These are phyloP conservation scores for Elsinoe ampelina DNA, from an alignment of 2,329 filamentous ascomycete genomes.

Conservation along the genomic window DNA sequence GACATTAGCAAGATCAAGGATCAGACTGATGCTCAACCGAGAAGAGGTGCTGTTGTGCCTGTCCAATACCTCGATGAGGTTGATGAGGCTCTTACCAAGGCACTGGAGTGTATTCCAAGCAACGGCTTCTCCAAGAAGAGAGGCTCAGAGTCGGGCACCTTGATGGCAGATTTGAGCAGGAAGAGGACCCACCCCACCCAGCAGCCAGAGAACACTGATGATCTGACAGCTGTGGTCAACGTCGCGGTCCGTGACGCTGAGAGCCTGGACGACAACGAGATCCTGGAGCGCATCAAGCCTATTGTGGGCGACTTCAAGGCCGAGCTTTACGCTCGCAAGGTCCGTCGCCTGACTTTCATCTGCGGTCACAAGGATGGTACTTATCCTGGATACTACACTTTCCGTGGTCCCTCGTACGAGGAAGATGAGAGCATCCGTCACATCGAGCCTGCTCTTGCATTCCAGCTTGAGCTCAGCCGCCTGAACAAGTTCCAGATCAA, in stretches of 20 bases:
- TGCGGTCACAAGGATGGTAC: constrained; percentile 89
- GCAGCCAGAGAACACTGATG: constrained; percentile 49
- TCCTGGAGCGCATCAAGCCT: constrained; percentile 62
- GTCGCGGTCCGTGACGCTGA: constrained; percentile 85
- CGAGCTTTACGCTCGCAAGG: constrained; percentile 68
- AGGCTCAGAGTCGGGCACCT: constrained; percentile 38
- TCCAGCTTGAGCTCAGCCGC: constrained; percentile 93
- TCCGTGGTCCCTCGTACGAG: constrained; percentile 80
- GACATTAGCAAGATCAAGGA: constrained; percentile 84
- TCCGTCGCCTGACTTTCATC: constrained; percentile 91
- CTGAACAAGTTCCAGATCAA: constrained; percentile 96
- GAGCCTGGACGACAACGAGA: constrained; percentile 70
- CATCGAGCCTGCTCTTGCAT: constrained; percentile 89
- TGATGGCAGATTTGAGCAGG: constrained; percentile 63
- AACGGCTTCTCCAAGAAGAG: constrained; percentile 37
- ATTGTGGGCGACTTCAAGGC: constrained; percentile 74
- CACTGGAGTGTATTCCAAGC: constrained; percentile 70
- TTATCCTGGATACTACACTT: constrained; percentile 96
- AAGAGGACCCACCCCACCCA: constrained; percentile 45
- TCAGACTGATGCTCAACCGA: constrained; percentile 60
- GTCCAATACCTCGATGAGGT: constrained; percentile 90
- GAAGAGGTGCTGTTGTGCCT: constrained; percentile 90
- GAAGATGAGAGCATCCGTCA: constrained; percentile 96
- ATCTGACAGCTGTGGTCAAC: constrained; percentile 86
- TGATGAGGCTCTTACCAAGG: constrained; percentile 76